These are phyloP conservation scores for Calonectria henricotiae DNA, from an alignment of 2,329 filamentous ascomycete species.

Conservation along the genomic window DNA sequence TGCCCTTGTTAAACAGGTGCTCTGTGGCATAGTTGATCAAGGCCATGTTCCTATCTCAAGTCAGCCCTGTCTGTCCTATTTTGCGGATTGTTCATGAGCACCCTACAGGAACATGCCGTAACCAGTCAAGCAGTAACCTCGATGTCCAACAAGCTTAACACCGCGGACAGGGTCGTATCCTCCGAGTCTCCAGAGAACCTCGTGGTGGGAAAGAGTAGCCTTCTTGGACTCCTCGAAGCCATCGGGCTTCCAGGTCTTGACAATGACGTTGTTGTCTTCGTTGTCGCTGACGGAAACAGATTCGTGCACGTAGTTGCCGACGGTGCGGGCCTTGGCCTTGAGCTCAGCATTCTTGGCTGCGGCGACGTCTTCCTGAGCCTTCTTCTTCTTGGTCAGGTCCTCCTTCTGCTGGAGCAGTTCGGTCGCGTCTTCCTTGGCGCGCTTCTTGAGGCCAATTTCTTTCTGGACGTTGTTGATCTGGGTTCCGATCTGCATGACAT, in stretches of 20 bases:
- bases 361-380: slow-evolving; percentile 82
- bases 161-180: slow-evolving; percentile 95
- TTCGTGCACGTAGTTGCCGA: slow-evolving; percentile 84
- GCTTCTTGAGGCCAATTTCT: slow-evolving; percentile 92
- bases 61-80: slow-evolving; percentile 37
- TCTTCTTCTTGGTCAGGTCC: slow-evolving; percentile 86
- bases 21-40: slow-evolving; percentile 96
- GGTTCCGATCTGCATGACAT: slow-evolving; percentile 83
- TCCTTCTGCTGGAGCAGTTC: slow-evolving; percentile 86
- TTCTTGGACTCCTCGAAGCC: slow-evolving; percentile 82
- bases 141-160: slow-evolving; percentile 93
- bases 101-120: slow-evolving; percentile 85
- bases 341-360: slow-evolving; percentile 82
- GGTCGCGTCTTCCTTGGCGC: slow-evolving; percentile 91
- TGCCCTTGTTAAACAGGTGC: slow-evolving; percentile 73
- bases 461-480: slow-evolving; percentile 93
- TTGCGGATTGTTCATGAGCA: neutral
- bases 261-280: slow-evolving; percentile 88
- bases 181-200: slow-evolving; percentile 89
- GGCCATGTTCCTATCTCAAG: slow-evolving; percentile 78
- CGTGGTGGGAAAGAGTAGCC: slow-evolving; percentile 90
- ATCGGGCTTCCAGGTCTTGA: slow-evolving; percentile 86
- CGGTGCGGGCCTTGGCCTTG: slow-evolving; percentile 84
- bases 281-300: slow-evolving; percentile 88
- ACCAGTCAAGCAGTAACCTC: slow-evolving; percentile 92